Evolutionary conservation across 371 early-diverging fungal genomes (phyloP), one percentile per base, ranked within the genome.

Genomic region (Mortierella sp.): DNA sequence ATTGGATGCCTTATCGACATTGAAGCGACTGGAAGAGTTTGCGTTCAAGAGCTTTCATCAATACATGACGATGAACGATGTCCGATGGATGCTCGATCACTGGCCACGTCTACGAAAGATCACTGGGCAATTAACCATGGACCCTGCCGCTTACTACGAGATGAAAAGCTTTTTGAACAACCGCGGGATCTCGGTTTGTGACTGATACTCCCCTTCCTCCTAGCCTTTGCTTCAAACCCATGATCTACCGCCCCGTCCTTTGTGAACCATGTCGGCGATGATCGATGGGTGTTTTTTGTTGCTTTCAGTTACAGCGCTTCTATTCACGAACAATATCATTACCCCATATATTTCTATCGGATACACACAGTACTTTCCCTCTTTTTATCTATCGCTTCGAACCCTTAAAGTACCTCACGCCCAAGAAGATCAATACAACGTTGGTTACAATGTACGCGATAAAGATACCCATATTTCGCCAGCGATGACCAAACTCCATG

Each of bases 391-490:
- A 74, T 8, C 74, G 64, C 19, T 64, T 54, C 23, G 59, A 49
- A 47, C 58, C 60, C 48, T 56, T 68, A 50, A 61, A 50, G 61
- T 42, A 69, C n/a, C 71, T 61, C 49, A 87, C 82, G 61, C 82
- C 85, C 64, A 79, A 58, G 61, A n/a, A n/a, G n/a, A n/a, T n/a
- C n/a, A n/a, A n/a, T n/a, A n/a, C n/a, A n/a, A n/a, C n/a, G n/a
- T n/a, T n/a, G n/a, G n/a, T n/a, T n/a, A n/a, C n/a, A n/a, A n/a
- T n/a, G n/a, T n/a, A n/a, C n/a, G n/a, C n/a, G n/a, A n/a, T n/a
- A n/a, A n/a, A n/a, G 49, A 93, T 86, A 41, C 88, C 87, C 67
- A 89, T 83, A 71, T 93, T 90, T 52, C 91, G 81, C 90, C 91
- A 93, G 51, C 90, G 85, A 65, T 92, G 83, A 2, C 23, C 72